Base-by-base conservation (phyloP, 805 yeast species). In the Candida broadrunensis region DNA sequence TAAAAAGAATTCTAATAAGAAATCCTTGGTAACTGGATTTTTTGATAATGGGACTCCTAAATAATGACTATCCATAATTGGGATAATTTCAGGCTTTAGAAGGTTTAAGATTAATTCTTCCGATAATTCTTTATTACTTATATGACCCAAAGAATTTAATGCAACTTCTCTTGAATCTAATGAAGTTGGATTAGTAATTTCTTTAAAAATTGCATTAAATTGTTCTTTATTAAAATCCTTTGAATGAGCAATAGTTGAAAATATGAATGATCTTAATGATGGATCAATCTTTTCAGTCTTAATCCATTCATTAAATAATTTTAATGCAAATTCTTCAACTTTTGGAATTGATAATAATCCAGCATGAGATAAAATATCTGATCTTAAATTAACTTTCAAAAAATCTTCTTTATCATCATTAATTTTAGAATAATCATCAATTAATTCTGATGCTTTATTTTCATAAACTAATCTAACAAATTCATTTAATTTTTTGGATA, bases 121-220 rank as follows among this genome's bases (percentile, higher is more conserved):
- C 19, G 77, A 60, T 21, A 67, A 61, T 12, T 57, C 61, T 8
- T 55, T 50, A 23, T 68, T 65, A 27, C 62, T 48, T 16, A 74
- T 63, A 14, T 63, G 56, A 1, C 87, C 86, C 35, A 82, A 58
- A 0, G 86, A 75, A n/a, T 56, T 54, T 19, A 81, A 61, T 0
- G 84, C 80, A 37, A 75, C 64, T 57, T 82, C 88, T 38, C 81
- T 57, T 2, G 78, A 73, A 56, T 81, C 86, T 38, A 80, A 69
- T 5, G 84, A 61, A 2, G 73, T 52, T 8, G 88, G 85, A 11
- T 58, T 46, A 8, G 60, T 55, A 21, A 73, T 74, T 53, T 81
- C 82, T n/a, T 63, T 47, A 40, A 73, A 46, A 5, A 81, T 67
- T 3, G 47, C 52, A 15, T 39, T 72, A 56, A 58, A 74, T 59